These are phyloP conservation scores for Cinnamomum micranthum DNA, from an alignment of 164 flowering plant species.

Conservation along the genomic window DNA sequence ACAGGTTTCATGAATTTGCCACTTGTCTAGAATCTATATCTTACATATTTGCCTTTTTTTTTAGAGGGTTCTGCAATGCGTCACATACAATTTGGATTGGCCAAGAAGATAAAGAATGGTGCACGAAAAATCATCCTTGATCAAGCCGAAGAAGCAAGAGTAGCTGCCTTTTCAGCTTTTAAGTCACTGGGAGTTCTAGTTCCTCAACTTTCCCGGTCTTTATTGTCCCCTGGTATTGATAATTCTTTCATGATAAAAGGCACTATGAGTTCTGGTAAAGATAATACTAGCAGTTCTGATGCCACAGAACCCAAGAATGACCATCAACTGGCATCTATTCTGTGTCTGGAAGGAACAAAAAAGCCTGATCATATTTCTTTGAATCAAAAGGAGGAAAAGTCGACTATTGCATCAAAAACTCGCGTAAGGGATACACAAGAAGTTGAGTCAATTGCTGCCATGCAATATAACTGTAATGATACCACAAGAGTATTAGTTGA, in stretches of 20 bases:
- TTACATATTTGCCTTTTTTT: conserved; percentile 4
- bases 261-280: conserved; percentile 33
- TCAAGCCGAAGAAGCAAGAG: conserved; percentile 94
- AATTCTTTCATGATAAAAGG: conserved; percentile 28
- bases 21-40: conserved; percentile 5
- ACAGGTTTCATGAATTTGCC: neutral
- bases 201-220: conserved; percentile 54
- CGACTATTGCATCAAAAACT: conserved; percentile 18
- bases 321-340: conserved; percentile 15
- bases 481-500: conserved; percentile 13
- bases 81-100: conserved; percentile 69
- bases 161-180: conserved; percentile 90
- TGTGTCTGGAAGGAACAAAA: conserved; percentile 10
- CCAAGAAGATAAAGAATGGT: conserved; percentile 93
- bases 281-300: conserved; percentile 29
- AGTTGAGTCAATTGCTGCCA: conserved; percentile 13
- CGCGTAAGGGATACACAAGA: conserved; percentile 16
- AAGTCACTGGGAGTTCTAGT: conserved; percentile 77
- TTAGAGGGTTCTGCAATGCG: conserved; percentile 52
- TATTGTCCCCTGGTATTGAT: conserved; percentile 22
- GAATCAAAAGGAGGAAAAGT: conserved; percentile 22
- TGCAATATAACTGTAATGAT: conserved; percentile 12
- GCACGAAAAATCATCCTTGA: conserved; percentile 93
- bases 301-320: conserved; percentile 16
- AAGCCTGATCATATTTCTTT: conserved; percentile 10